Evolutionary conservation across 2,329 filamentous ascomycete genomes (phyloP), one percentile per base, ranked within the genome.

Genomic region (Talaromyces sp.): DNA sequence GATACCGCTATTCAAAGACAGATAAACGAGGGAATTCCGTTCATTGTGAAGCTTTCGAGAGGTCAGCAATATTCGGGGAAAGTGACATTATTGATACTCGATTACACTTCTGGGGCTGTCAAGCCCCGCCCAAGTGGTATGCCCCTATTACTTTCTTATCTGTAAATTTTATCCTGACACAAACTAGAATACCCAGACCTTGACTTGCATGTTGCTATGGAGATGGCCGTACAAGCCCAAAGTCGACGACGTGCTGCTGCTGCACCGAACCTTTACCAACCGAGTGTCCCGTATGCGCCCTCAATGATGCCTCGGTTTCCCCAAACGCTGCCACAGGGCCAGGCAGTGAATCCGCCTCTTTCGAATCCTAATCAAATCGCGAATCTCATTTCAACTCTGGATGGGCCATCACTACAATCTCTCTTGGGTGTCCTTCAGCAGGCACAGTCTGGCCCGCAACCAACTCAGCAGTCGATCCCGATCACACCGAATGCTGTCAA

Each of bases 21-120:
- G 71, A 90, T 96, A 41, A 79, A 93, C 11, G 93, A 98, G 73
- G 93, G 95, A 19, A 93, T 97, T 1, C 84, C 90, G 56, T 93
- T 89, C 9, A 89, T 97, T 14, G 86, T 91, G 5, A 88, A 91
- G 67, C 82, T 98, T 14, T 87, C 89, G 62, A 80, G 86, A 56
- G 80, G 82, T 52, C 85, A 90, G 24, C 89, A 96, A 69, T 80
- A 82, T 35, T 83, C 83, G 1, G 86, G 87, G 64, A 92, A 88
- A 70, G 89, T 98, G 56, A 85, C 89, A 0, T 78, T 97, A 3
- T 90, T 93, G 67, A 85, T 96, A 6, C 97, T 97, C 70, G 89
- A 96, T 74, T 88, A 92, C 27, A 88, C 86, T 46, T 83, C 81
- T 10, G 90, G 90, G n/a, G 80, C 81, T 19, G 85, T 85, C 67